phyloP scores from a whole-genome alignment of 1,284 basidiomycete genomes.

The Ustilago vetiveriae region DNA sequence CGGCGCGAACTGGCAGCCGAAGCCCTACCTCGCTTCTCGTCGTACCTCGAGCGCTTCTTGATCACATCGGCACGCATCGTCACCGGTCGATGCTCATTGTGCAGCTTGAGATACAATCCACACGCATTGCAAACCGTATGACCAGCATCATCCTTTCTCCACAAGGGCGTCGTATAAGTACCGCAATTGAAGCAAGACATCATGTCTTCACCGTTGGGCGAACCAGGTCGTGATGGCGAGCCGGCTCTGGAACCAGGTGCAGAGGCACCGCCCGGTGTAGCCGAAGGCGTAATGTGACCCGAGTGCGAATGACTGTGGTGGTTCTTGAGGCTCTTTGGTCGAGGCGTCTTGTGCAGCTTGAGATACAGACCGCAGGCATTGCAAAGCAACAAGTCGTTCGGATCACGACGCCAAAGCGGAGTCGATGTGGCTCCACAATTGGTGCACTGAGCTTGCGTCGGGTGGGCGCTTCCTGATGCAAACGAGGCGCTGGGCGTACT shows the following conservation, averaged over 20 bases:
- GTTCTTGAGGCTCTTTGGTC: conserved; percentile 59
- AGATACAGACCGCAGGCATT: conserved; percentile 65
- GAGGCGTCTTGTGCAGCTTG: conserved; percentile 63
- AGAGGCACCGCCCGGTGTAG: conserved; percentile 44
- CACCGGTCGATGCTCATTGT: conserved; percentile 57
- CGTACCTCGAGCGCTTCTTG: conserved; percentile 60
- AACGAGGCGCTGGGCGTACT: conserved; percentile 19
- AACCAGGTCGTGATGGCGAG: conserved; percentile 30
- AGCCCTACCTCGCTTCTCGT: conserved; percentile 44
- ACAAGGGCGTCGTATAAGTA: conserved; percentile 63
- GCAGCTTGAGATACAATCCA: conserved; percentile 61
- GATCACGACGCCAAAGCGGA: conserved; percentile 62
- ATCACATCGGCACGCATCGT: conserved; percentile 64
- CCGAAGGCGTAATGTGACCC: conserved; percentile 45
- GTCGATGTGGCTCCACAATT: conserved; percentile 63
- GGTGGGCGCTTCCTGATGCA: conserved; percentile 20
- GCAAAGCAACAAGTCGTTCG: conserved; percentile 60
- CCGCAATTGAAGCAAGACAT: conserved; percentile 64
- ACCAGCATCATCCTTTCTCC: conserved; percentile 61
- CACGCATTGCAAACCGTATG: conserved; percentile 64
- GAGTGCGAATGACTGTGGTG: conserved; percentile 50
- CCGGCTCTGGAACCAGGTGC: conserved; percentile 36
- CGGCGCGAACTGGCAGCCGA: conserved; percentile 25
- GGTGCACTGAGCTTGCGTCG: conserved; percentile 53
- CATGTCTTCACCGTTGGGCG: conserved; percentile 33